Evolutionary conservation across 257 asterid genomes (phyloP).

Genomic region (Nicotiana benthamiana): DNA sequence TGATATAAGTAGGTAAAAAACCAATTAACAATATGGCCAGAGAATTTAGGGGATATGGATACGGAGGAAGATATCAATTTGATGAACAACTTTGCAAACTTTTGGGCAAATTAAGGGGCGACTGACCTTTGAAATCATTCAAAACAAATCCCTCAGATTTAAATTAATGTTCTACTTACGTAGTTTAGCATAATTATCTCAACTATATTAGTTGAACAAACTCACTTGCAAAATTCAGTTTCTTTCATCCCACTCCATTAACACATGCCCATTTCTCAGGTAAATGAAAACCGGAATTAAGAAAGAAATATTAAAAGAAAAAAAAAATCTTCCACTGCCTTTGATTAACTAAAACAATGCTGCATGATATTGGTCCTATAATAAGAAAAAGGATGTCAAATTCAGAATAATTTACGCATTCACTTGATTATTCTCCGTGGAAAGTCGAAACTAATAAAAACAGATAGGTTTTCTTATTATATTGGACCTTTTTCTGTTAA

Average conservation of each 20-base stretch:
- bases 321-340: not conserved
- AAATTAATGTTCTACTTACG: conserved; percentile 16
- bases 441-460: not conserved
- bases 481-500: no score
- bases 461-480: no score
- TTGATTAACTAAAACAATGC: not conserved
- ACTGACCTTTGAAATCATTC: not conserved
- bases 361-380: not conserved
- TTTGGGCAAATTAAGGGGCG: conserved; percentile 27
- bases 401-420: not conserved
- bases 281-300: not conserved
- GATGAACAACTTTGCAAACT: conserved; percentile 30
- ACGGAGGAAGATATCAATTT: conserved; percentile 6
- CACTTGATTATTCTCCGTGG: not conserved
- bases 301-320: not conserved
- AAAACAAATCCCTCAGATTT: not conserved
- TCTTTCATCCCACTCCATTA: not conserved
- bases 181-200: not conserved
- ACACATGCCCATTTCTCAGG: not conserved
- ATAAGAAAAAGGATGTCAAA: not conserved
- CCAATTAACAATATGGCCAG: not conserved
- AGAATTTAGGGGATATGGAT: not conserved
- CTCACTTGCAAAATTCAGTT: conserved; percentile 14
- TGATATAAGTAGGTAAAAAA: no score
- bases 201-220: conserved; percentile 49